phyloP scores from a whole-genome alignment of 2,329 filamentous ascomycete species.

The Metarhizium album region DNA sequence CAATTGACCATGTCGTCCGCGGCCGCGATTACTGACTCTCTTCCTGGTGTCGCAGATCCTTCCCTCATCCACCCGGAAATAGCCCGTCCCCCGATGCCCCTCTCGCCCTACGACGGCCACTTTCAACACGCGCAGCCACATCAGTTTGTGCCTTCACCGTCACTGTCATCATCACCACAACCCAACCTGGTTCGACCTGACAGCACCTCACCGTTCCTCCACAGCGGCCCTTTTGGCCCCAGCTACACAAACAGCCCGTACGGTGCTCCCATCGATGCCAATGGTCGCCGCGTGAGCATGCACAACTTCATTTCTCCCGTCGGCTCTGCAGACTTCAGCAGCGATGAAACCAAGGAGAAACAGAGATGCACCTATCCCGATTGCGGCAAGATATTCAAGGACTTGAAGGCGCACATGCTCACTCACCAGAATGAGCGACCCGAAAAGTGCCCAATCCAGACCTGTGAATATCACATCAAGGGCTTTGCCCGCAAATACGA shows the following conservation, averaged over 20 bases:
- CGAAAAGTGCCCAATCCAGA: constrained; percentile 87
- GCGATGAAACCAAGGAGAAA: constrained; percentile 55
- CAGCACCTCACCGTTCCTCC: constrained; percentile 58
- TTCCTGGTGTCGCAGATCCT: constrained; percentile 32
- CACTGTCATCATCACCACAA: constrained; percentile 42
- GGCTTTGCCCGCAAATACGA: constrained; percentile 94
- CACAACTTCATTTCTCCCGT: constrained; percentile 56
- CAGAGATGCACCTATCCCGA: constrained; percentile 71
- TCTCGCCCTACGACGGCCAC: constrained; percentile 34
- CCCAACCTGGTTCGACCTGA: constrained; percentile 37
- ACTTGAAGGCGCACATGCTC: constrained; percentile 87
- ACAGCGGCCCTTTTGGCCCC: constrained; percentile 41
- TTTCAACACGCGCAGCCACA: constrained; percentile 33
- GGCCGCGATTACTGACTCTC: constrained; percentile 23
- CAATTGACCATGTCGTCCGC: not conserved
- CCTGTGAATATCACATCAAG: constrained; percentile 85
- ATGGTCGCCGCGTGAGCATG: constrained; percentile 54
- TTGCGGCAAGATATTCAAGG: constrained; percentile 80
- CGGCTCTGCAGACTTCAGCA: constrained; percentile 48
- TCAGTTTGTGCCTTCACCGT: constrained; percentile 50
- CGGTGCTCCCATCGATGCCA: constrained; percentile 31
- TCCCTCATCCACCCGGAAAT: constrained; percentile 47
- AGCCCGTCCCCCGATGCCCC: constrained; percentile 33
- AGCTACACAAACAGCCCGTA: constrained; percentile 44
- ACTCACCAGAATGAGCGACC: constrained; percentile 86